Percentiles rank a stretch among this genome's conserved stretches.
phyloP scores from a whole-genome alignment of 768 basidiomycete genomes.

The Mrakia blollopis region DNA sequence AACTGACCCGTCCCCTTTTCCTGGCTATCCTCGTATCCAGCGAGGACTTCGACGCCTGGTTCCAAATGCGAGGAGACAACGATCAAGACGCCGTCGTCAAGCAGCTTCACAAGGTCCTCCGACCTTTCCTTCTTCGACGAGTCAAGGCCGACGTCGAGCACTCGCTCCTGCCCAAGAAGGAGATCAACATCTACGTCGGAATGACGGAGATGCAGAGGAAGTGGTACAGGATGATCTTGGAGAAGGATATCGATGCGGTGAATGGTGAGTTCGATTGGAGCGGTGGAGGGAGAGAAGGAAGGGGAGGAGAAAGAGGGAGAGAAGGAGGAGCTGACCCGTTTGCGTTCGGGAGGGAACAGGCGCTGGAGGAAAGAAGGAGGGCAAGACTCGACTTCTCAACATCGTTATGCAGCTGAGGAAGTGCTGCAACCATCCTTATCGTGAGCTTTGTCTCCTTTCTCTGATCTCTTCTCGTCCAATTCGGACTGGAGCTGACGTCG shows the following conservation, averaged over 20 bases:
- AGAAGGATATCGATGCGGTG: conserved; percentile 98
- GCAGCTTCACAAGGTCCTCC: conserved; percentile 90
- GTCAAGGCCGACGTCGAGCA: conserved; percentile 98
- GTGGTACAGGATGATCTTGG: conserved; percentile 87
- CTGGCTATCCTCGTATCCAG: conserved; percentile 40
- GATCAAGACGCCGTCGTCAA: conserved; percentile 86
- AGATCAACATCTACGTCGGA: conserved; percentile 97
- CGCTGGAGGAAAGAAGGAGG: conserved; percentile 93
- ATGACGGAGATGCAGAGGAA: conserved; percentile 96
- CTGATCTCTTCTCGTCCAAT: not conserved
- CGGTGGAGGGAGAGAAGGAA: not conserved
- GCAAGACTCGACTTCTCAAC: conserved; percentile 94
- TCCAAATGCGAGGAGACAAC: conserved; percentile 73
- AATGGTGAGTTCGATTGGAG: conserved; percentile 61
- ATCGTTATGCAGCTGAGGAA: conserved; percentile 91
- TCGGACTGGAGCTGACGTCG: not conserved
- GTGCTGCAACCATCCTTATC: conserved; percentile 47
- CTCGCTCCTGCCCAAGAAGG: conserved; percentile 91
- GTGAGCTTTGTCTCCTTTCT: conserved; percentile 30
- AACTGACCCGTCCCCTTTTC: not conserved
- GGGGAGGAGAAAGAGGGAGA: not conserved
- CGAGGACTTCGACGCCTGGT: conserved; percentile 83
- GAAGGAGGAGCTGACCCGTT: not conserved
- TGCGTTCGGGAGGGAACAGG: conserved; percentile 48
- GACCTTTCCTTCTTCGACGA: conserved; percentile 87